These are phyloP conservation scores for Talaromyces nanjingensis DNA, from an alignment of 495 filamentous ascomycete genomes.

Conservation along the genomic window DNA sequence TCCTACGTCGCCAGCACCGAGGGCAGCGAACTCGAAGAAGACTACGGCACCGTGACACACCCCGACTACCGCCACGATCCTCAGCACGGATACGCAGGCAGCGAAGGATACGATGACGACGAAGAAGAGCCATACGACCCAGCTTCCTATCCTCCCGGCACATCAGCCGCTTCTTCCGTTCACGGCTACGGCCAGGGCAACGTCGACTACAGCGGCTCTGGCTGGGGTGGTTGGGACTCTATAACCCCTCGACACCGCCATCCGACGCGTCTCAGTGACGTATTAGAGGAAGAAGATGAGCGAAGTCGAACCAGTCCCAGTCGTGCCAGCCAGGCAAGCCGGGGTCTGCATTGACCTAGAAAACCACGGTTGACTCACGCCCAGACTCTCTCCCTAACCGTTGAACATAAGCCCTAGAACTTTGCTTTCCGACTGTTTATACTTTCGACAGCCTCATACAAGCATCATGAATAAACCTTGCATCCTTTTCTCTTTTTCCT, in stretches of 20 bases:
- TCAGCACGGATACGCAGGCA: slow-evolving; percentile 38
- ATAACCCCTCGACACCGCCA: slow-evolving; percentile 82
- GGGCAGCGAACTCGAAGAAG: slow-evolving; percentile 50
- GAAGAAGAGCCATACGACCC: slow-evolving; percentile 40
- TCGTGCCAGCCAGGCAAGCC: slow-evolving; percentile 42
- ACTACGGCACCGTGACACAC: slow-evolving; percentile 38
- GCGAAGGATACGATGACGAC: slow-evolving; percentile 48
- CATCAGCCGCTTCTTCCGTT: slow-evolving; percentile 23
- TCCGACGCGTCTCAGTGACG: slow-evolving; percentile 89
- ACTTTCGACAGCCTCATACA: background rate
- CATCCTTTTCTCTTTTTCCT: background rate
- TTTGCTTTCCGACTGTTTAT: background rate
- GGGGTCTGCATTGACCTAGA: slow-evolving; percentile 25
- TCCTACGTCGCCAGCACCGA: slow-evolving; percentile 44
- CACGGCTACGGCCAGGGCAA: slow-evolving; percentile 23
- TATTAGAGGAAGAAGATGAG: slow-evolving; percentile 63
- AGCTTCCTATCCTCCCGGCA: slow-evolving; percentile 17
- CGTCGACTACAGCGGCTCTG: slow-evolving; percentile 52
- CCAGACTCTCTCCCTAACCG: background rate
- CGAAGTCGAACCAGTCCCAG: slow-evolving; percentile 51
- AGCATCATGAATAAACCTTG: slow-evolving; percentile 7
- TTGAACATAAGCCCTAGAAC: background rate
- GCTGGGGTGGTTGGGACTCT: slow-evolving; percentile 75
- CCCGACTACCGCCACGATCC: slow-evolving; percentile 40
- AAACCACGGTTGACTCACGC: slow-evolving; percentile 7